Percentiles rank a stretch among this genome's conserved stretches.
phyloP scores from a whole-genome alignment of 1,284 basidiomycete genomes.

The Pseudozyma sp. region DNA sequence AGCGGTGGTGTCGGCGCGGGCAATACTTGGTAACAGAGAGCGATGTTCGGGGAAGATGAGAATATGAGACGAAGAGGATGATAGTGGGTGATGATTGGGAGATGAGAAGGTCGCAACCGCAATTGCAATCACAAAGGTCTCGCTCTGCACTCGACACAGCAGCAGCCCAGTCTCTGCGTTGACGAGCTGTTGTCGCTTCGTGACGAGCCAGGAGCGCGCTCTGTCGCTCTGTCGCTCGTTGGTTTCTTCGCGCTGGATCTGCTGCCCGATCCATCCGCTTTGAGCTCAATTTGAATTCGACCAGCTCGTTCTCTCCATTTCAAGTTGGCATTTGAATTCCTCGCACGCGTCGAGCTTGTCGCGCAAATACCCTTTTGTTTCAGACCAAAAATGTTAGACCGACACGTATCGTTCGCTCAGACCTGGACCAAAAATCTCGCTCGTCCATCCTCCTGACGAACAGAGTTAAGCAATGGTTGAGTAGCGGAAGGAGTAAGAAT shows the following conservation, averaged over 20 bases:
- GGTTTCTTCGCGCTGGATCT: slow-evolving; percentile 9
- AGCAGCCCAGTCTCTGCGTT: background rate
- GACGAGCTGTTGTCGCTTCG: background rate
- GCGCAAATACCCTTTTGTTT: background rate
- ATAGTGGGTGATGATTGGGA: background rate
- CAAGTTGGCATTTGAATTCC: background rate
- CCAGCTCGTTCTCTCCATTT: background rate
- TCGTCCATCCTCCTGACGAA: background rate
- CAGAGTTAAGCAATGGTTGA: slow-evolving; percentile 7
- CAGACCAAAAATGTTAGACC: slow-evolving; percentile 1
- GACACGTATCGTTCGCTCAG: background rate
- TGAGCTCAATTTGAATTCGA: slow-evolving; percentile 2
- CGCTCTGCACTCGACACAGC: background rate
- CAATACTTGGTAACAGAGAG: no score
- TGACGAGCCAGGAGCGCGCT: slow-evolving; percentile 1
- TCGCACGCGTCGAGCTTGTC: slow-evolving; percentile 18
- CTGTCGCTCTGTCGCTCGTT: background rate
- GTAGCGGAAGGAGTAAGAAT: background rate
- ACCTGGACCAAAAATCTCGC: no score
- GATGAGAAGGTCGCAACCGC: background rate
- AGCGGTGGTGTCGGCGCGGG: background rate
- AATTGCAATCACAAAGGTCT: background rate
- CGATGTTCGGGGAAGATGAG: background rate
- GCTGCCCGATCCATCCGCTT: slow-evolving; percentile 17
- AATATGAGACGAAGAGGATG: background rate